Evolutionary conservation across 1,284 basidiomycete genomes (phyloP).

Genomic region (Inonotus obliquus): DNA sequence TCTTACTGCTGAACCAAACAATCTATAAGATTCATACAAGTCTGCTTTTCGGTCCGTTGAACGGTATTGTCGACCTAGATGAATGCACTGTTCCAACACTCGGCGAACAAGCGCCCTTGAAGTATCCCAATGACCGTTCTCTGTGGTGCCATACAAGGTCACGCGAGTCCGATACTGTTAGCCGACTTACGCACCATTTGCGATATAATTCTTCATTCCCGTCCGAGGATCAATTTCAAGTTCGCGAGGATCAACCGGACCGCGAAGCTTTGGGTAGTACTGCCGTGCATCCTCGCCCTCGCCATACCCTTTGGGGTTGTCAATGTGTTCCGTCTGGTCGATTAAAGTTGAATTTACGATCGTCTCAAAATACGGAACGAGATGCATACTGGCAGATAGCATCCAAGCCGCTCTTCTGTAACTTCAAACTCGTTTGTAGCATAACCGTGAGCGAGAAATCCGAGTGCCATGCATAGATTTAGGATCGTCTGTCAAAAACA

Average conservation of each 20-base stretch:
- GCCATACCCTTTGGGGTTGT: constrained; percentile 82
- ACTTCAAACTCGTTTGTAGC: constrained; percentile 88
- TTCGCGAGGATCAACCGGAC: constrained; percentile 74
- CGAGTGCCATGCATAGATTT: constrained; percentile 85
- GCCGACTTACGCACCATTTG: constrained; percentile 52
- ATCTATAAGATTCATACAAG: constrained; percentile 78
- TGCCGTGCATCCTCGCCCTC: constrained; percentile 81
- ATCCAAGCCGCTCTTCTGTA: constrained; percentile 80
- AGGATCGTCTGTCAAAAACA: constrained; percentile 63
- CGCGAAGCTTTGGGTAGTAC: constrained; percentile 69
- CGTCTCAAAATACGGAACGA: not conserved
- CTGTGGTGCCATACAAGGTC: constrained; percentile 31
- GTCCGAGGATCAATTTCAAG: constrained; percentile 82
- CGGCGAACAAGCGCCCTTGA: constrained; percentile 80
- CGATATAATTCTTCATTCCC: constrained; percentile 97
- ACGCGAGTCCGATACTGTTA: not conserved
- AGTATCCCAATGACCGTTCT: constrained; percentile 81
- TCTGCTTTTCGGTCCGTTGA: constrained; percentile 59
- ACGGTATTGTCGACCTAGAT: constrained; percentile 57
- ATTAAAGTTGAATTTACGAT: not conserved
- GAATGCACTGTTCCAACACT: constrained; percentile 70
- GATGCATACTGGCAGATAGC: constrained; percentile 70
- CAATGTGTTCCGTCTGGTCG: constrained; percentile 77
- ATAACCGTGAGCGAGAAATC: constrained; percentile 85
- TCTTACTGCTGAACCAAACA: constrained; percentile 67